These are phyloP conservation scores for Oxalis stricta DNA, from an alignment of 441 rosid species.

Conservation along the genomic window DNA sequence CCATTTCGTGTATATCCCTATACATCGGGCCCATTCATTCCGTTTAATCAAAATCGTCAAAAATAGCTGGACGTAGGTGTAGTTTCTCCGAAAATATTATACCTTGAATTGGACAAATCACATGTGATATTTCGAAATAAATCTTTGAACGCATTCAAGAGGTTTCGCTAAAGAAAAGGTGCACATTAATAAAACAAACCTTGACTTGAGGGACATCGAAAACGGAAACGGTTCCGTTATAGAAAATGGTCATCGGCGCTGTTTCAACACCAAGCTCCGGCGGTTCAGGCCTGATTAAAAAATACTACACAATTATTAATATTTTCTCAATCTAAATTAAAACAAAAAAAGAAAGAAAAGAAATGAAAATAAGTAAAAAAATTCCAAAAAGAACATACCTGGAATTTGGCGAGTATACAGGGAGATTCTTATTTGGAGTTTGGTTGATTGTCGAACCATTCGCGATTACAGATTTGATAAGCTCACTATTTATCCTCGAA, in stretches of 20 bases:
- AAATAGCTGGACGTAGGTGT: no score
- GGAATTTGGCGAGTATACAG: constrained; percentile 20
- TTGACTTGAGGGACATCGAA: constrained; percentile 48
- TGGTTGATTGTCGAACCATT: constrained; percentile 33
- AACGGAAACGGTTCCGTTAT: constrained; percentile 62
- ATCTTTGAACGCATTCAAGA: neutral
- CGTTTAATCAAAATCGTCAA: no score
- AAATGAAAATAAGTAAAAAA: neutral
- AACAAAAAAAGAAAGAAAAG: neutral
- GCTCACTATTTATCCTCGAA: constrained; percentile 67
- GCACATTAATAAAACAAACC: constrained; percentile 24
- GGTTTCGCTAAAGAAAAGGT: no score
- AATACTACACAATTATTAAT: neutral
- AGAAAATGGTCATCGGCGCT: constrained; percentile 78
- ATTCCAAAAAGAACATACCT: constrained; percentile 21
- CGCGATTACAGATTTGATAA: constrained; percentile 60
- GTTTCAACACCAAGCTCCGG: constrained; percentile 17
- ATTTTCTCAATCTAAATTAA: neutral
- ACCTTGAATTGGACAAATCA: no score
- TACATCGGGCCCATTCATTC: no score
- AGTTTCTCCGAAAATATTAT: no score
- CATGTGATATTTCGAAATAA: neutral
- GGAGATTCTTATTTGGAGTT: constrained; percentile 16
- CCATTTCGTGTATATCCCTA: no score
- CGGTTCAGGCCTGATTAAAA: constrained; percentile 8